Percentiles rank a stretch among this genome's conserved stretches.
These are phyloP conservation scores for Phlyctochytrium bullatum DNA, from an alignment of 192 early-diverging fungal genomes.

Conservation along the genomic window DNA sequence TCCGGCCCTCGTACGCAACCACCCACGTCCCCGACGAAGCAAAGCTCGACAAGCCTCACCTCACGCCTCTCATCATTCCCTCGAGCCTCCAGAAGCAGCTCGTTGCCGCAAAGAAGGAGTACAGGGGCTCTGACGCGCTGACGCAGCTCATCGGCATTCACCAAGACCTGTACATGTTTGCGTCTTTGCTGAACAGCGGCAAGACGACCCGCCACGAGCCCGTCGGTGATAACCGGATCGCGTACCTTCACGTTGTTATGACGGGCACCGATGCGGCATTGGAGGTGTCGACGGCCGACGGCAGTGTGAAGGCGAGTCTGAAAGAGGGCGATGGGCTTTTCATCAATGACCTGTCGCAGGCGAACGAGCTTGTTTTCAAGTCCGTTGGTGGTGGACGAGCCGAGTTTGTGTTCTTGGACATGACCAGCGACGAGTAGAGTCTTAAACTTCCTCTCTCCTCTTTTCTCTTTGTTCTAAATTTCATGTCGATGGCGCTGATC, in stretches of 20 bases:
- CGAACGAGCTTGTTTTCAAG: neutral
- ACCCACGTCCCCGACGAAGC: neutral
- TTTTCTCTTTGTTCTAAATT: too few species aligned
- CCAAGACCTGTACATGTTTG: neutral
- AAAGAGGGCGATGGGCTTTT: neutral
- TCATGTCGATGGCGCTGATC: too few species aligned
- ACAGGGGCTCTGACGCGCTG: neutral
- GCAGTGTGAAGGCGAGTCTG: neutral
- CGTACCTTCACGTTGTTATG: neutral
- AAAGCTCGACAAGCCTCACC: neutral
- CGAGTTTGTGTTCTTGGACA: neutral
- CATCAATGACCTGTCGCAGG: neutral
- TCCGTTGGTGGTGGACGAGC: neutral
- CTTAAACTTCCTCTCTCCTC: too few species aligned
- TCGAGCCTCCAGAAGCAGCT: neutral
- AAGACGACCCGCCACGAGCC: neutral
- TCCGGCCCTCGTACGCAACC: neutral
- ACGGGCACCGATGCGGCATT: neutral
- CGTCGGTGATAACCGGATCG: neutral
- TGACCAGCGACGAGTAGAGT: constrained; percentile 1
- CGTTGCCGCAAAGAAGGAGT: neutral
- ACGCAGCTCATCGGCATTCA: neutral
- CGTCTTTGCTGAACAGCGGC: neutral
- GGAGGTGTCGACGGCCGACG: neutral
- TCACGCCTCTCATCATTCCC: neutral